A percentile compares a stretch with the other conserved stretches of the same genome.
Evolutionary conservation across 768 basidiomycete species (phyloP).

Genomic region (Russula ochroleuca): DNA sequence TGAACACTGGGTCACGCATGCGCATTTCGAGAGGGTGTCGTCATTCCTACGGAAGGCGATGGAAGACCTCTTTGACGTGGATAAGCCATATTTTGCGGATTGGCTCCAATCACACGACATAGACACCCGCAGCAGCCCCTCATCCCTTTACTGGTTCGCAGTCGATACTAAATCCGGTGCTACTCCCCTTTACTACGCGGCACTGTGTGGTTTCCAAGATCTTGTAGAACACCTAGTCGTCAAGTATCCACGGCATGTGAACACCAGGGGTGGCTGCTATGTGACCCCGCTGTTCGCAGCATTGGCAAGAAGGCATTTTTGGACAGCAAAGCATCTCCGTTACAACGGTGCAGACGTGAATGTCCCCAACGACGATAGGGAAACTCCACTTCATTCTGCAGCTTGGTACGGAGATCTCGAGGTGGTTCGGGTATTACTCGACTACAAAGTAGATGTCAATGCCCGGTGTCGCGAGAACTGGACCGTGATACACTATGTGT

Average conservation of each 20-base stretch:
- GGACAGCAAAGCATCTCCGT: background rate
- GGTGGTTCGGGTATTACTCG: background rate
- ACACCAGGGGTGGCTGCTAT: background rate
- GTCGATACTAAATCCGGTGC: background rate
- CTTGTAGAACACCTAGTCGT: background rate
- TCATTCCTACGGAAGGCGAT: background rate
- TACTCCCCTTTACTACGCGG: background rate
- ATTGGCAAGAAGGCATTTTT: background rate
- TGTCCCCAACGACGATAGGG: accelerated
- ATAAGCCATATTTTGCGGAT: background rate
- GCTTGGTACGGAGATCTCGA: background rate
- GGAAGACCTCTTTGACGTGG: background rate
- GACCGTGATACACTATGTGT: background rate
- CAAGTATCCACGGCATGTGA: background rate
- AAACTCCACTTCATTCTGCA: background rate
- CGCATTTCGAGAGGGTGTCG: background rate
- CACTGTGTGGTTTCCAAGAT: background rate
- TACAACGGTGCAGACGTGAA: background rate
- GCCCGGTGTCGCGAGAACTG: background rate
- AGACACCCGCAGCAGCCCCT: background rate
- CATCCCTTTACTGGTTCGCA: background rate
- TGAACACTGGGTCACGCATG: background rate
- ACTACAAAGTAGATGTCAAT: background rate
- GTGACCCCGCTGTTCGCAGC: background rate
- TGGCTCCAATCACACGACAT: background rate